These are phyloP conservation scores for Hypoxylon sp. DNA, from an alignment of 2,329 filamentous ascomycete species.

Conservation along the genomic window DNA sequence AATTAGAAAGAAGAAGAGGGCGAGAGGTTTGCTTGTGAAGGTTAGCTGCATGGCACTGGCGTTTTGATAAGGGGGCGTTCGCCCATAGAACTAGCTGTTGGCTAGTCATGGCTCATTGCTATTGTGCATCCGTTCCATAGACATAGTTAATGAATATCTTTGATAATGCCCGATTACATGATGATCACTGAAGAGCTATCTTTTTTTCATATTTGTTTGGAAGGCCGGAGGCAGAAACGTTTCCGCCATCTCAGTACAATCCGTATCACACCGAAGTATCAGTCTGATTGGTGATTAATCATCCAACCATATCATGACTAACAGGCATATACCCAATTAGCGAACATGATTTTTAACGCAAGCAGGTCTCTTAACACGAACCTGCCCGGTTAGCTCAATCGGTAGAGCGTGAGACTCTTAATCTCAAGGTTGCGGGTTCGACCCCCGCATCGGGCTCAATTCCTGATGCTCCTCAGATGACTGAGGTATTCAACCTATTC, in stretches of 20 bases:
- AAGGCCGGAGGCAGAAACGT: too few species aligned
- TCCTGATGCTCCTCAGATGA: conserved; percentile 47
- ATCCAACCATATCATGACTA: not conserved
- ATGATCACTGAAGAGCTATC: not conserved
- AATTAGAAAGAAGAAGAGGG: too few species aligned
- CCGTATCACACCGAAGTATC: too few species aligned
- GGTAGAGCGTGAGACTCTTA: conserved; percentile 77
- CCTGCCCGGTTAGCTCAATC: conserved; percentile 70
- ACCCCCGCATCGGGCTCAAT: conserved; percentile 59
- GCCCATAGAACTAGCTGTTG: too few species aligned
- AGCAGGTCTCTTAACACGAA: too few species aligned
- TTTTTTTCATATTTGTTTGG: too few species aligned
- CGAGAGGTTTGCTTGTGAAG: too few species aligned
- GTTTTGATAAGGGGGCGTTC: conserved; percentile 4
- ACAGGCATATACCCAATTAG: too few species aligned
- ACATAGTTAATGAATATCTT: not conserved
- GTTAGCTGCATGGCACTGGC: conserved; percentile 14
- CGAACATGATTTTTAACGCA: too few species aligned
- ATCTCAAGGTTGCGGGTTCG: conserved; percentile 54
- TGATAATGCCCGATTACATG: not conserved
- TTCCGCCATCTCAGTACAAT: too few species aligned
- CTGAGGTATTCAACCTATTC: not conserved
- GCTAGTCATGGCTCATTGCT: not conserved
- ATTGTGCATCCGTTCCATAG: not conserved
- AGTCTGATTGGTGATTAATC: too few species aligned